phyloP scores from a whole-genome alignment of 2,329 filamentous ascomycete genomes.

The Xylaria sp. region DNA sequence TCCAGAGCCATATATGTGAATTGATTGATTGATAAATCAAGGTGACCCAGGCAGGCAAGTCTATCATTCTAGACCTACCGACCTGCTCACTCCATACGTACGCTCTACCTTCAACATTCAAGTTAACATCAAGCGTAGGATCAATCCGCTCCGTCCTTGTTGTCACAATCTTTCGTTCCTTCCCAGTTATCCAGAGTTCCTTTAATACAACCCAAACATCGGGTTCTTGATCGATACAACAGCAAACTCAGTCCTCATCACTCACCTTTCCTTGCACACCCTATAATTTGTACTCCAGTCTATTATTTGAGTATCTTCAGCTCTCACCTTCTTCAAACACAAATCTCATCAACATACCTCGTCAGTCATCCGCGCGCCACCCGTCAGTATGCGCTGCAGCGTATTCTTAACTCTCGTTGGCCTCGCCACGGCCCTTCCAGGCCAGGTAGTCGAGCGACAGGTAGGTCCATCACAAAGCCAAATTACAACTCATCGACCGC shows the following conservation, averaged over 20 bases:
- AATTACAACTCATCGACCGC: neutral
- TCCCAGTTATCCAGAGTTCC: neutral
- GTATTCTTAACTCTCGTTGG: slow-evolving; percentile 14
- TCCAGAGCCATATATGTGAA: neutral
- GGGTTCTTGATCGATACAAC: neutral
- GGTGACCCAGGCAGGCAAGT: neutral
- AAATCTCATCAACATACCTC: neutral
- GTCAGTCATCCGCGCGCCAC: neutral
- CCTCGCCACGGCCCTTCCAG: slow-evolving; percentile 27
- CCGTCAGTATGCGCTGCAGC: slow-evolving; percentile 19
- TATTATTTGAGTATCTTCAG: neutral
- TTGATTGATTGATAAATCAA: neutral
- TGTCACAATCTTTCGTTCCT: neutral
- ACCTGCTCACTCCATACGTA: neutral
- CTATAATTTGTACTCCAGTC: neutral
- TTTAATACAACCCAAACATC: neutral
- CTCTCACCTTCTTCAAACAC: neutral
- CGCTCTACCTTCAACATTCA: neutral
- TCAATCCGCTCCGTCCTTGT: neutral
- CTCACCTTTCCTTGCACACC: neutral
- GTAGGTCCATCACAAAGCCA: slow-evolving; percentile 12
- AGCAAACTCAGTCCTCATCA: neutral
- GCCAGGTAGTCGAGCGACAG: slow-evolving; percentile 18
- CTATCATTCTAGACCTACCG: too few relatives aligned
- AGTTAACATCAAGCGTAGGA: neutral